These are phyloP conservation scores for Daedaleopsis sinensis DNA, from an alignment of 768 basidiomycete genomes.

Conservation along the genomic window DNA sequence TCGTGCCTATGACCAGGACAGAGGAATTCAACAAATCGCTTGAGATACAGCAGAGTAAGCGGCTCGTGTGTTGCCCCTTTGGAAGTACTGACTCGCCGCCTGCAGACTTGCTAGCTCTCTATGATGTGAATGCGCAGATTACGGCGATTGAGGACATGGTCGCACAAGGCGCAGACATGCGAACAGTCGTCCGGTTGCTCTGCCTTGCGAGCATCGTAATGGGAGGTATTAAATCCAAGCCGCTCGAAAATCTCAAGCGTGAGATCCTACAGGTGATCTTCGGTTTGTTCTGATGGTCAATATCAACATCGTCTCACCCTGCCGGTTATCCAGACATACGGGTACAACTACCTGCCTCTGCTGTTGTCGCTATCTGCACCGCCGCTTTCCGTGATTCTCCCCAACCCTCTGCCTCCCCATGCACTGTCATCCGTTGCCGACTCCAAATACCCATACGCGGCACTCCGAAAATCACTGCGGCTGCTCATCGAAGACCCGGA, in stretches of 20 bases:
- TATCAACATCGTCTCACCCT: conserved; percentile 5
- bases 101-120: conserved; percentile 91
- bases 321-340: conserved; percentile 62
- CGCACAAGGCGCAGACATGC: conserved; percentile 83
- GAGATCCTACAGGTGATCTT: conserved; percentile 79
- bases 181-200: conserved; percentile 74
- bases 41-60: conserved; percentile 93
- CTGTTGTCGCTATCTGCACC: conserved; percentile 66
- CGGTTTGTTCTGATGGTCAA: neutral
- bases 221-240: conserved; percentile 87
- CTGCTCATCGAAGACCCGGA: conserved; percentile 92
- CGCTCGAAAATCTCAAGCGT: conserved; percentile 85
- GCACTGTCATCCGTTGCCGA: conserved; percentile 41
- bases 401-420: conserved; percentile 65
- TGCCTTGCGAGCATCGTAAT: conserved; percentile 85
- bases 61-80: neutral
- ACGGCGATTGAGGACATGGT: conserved; percentile 90
- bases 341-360: conserved; percentile 71
- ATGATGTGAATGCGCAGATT: conserved; percentile 80
- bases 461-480: conserved; percentile 81
- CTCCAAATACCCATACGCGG: conserved; percentile 70
- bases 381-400: conserved; percentile 67
- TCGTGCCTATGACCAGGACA: conserved; percentile 82
- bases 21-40: conserved; percentile 90
- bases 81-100: neutral